phyloP scores from a whole-genome alignment of 2,329 filamentous ascomycete genomes.

The Colletotrichum godetiae region DNA sequence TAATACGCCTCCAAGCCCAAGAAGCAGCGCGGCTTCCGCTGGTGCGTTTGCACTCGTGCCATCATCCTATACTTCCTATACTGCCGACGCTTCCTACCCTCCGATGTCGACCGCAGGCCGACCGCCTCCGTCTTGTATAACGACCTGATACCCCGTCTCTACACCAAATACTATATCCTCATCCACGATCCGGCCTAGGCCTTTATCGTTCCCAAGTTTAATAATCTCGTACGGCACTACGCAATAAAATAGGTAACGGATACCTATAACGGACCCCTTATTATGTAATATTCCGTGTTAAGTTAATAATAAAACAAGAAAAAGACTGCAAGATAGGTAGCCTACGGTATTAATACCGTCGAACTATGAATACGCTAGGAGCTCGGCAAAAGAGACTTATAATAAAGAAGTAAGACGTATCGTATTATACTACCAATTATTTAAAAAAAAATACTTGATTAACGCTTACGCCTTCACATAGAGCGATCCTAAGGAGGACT shows the following conservation, averaged over 20 bases:
- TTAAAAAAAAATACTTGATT: too few species aligned
- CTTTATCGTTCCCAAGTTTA: background rate
- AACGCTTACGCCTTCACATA: too few species aligned
- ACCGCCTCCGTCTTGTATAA: background rate
- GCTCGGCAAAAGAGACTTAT: background rate
- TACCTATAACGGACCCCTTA: background rate
- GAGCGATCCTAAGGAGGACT: background rate
- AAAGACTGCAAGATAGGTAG: background rate
- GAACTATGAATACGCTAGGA: background rate
- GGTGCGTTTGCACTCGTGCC: background rate
- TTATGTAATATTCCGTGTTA: background rate
- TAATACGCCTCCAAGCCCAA: background rate
- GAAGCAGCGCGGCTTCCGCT: constrained; percentile 2
- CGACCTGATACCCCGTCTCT: background rate
- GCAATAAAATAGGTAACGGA: background rate
- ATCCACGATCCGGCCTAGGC: background rate
- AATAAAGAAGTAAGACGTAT: background rate
- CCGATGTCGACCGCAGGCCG: background rate
- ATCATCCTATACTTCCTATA: background rate
- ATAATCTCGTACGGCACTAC: background rate
- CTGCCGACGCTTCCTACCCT: background rate
- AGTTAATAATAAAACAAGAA: background rate
- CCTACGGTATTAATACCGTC: background rate
- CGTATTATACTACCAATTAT: background rate
- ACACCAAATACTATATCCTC: background rate